Evolutionary conservation across 31 red algal species (phyloP), one percentile per base, ranked within the genome.

Genomic region (Bonnemaisonia californica): DNA sequence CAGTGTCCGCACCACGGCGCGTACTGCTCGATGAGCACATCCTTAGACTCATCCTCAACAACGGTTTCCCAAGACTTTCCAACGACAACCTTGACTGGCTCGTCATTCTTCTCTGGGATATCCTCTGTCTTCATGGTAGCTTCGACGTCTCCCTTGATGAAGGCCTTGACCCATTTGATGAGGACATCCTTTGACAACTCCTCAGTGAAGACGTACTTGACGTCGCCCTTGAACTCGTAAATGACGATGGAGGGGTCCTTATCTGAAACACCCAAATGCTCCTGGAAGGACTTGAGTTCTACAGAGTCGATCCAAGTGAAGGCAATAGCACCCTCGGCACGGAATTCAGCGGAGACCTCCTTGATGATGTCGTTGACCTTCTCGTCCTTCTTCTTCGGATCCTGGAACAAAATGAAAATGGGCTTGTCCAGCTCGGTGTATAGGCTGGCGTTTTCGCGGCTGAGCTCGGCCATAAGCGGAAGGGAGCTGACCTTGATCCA

Each of bases 1-100:
- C 92, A 95, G 62, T 99, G 93, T 24, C 93, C 96, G 65, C 93
- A 99, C 96, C 96, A 99, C 60, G 93, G 96, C 1, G 96, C 96
- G 64, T 95, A 99, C 74, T 99, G 96, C 57, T 91, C 86, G 37
- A 99, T 83, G 74, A 99, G 91, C 24, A 99, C 96, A 65, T 95
- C 92, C 68, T 95, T 95, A 3, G 56, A 39, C 21, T 88, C 71
- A 36, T 99, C 96, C 61, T 91, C 87, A 19, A 95, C 92, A 32
- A 99, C 81, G 36, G 83, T 56, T n/a, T 66, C 55, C 93, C 92
- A 99, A 23, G 93, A 91, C 30, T 94, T 76, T 13, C 96, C 96
- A 38, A 99, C 96, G 1, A 99, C 87, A 27, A 95, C 47, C 54
- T 90, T 91, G 2, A 95, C 90, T 1, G 93, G 80, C 34, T 91